A percentile compares a stretch with the other conserved stretches of the same genome.
Conservation (phyloP, 2,329 filamentous ascomycete genomes). For the Cladosporium cucumerinum region DNA sequence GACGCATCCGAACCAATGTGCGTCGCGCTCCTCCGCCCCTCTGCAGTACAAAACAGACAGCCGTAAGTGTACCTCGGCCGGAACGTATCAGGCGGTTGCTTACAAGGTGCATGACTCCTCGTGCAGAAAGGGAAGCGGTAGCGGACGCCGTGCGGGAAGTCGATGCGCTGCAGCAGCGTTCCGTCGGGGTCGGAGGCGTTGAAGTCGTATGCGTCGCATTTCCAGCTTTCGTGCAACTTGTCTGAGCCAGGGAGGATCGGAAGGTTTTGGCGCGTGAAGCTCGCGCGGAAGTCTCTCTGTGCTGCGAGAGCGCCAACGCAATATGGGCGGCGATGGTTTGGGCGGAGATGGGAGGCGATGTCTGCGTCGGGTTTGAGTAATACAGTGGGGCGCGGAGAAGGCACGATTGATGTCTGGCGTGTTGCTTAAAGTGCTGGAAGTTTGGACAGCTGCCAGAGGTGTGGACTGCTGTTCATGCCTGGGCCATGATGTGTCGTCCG, state of each 20-base stretch:
- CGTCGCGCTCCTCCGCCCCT: conserved; percentile 16
- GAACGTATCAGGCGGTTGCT: conserved; percentile 6
- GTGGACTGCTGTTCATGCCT: not conserved
- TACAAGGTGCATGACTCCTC: conserved; percentile 18
- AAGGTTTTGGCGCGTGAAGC: not conserved
- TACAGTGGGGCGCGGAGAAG: not conserved
- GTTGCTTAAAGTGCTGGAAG: not conserved
- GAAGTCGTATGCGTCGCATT: conserved; percentile 5
- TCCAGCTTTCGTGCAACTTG: not conserved
- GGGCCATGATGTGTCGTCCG: not conserved
- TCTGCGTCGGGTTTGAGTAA: not conserved
- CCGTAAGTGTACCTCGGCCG: conserved; percentile 18
- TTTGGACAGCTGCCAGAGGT: not conserved
- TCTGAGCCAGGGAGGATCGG: conserved; percentile 1
- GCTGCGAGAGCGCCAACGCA: conserved; percentile 6
- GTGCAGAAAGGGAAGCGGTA: conserved; percentile 23
- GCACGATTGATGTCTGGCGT: not conserved
- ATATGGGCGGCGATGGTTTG: not conserved
- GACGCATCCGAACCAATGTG: conserved; percentile 37
- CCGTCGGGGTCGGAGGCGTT: conserved; percentile 1
- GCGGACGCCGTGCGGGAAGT: conserved; percentile 17
- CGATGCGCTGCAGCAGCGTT: conserved; percentile 14
- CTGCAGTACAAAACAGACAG: conserved; percentile 23
- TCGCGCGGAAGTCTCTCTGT: not conserved
- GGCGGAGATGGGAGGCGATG: not conserved